phyloP scores from a whole-genome alignment of 768 basidiomycete species.

The Tulasnella sp. region DNA sequence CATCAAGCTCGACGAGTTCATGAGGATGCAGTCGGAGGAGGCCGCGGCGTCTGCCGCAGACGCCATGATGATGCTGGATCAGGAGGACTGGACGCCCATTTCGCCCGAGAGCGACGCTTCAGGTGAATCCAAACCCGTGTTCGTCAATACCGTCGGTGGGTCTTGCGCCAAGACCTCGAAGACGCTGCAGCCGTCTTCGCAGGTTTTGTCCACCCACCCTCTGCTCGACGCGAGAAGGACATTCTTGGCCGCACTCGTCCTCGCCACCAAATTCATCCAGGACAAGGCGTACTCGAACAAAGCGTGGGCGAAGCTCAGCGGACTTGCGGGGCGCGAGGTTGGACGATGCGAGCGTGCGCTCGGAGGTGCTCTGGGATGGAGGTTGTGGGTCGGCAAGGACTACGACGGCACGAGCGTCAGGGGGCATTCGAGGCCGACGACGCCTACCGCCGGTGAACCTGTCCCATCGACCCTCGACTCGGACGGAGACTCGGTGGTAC shows the following conservation, averaged over 20 bases:
- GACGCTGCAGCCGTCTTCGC: conserved; percentile 44
- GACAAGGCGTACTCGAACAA: conserved; percentile 89
- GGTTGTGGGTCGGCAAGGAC: conserved; percentile 83
- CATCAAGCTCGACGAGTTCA: not conserved
- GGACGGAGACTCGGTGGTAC: conserved; percentile 5
- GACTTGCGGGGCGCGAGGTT: conserved; percentile 74
- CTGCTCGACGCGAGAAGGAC: conserved; percentile 80
- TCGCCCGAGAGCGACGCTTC: not conserved
- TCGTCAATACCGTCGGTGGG: too few species aligned
- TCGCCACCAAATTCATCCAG: conserved; percentile 87
- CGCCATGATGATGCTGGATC: not conserved
- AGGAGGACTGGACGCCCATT: not conserved
- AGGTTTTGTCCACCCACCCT: conserved; percentile 28
- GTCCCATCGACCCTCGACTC: not conserved
- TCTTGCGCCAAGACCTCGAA: not conserved
- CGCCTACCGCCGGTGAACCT: not conserved
- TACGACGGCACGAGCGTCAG: conserved; percentile 23
- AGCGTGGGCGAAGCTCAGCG: conserved; percentile 91
- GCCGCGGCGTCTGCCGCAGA: not conserved
- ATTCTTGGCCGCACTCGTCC: conserved; percentile 77
- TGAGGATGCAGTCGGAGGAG: conserved; percentile 6
- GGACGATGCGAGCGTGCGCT: conserved; percentile 81
- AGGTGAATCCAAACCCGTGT: not conserved
- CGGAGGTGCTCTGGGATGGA: conserved; percentile 76
- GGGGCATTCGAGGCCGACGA: not conserved